Percentiles rank a stretch among this genome's conserved stretches.
These are phyloP conservation scores for Phaeosphaeriaceae sp. DNA, from an alignment of 2,329 filamentous ascomycete species.

Conservation along the genomic window DNA sequence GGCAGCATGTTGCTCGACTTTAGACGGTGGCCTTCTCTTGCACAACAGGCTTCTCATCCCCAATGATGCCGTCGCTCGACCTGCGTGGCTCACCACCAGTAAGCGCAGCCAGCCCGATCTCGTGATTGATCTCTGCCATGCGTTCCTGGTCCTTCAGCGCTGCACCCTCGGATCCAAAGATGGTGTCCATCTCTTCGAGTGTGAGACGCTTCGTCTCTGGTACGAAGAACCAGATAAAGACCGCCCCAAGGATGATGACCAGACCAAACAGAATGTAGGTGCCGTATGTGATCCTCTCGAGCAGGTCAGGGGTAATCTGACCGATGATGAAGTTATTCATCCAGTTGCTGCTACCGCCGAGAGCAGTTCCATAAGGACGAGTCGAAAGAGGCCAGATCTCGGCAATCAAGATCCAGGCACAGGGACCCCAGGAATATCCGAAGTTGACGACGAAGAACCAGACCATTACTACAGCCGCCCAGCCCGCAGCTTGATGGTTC, in stretches of 20 bases:
- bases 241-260: constrained; percentile 67
- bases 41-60: constrained; percentile 21
- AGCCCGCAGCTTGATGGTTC: constrained; percentile 67
- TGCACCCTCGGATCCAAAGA: constrained; percentile 71
- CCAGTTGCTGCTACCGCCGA: constrained; percentile 64
- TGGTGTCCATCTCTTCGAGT: constrained; percentile 67
- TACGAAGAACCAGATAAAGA: constrained; percentile 59
- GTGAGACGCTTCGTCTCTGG: constrained; percentile 62
- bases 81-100: constrained; percentile 8
- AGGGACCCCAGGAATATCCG: constrained; percentile 77
- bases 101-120: constrained; percentile 67
- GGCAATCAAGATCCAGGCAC: constrained; percentile 75
- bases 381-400: constrained; percentile 77
- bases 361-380: constrained; percentile 71
- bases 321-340: constrained; percentile 68
- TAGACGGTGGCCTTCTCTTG: neutral
- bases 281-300: constrained; percentile 69
- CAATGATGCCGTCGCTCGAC: constrained; percentile 14
- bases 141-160: constrained; percentile 72
- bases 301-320: constrained; percentile 73
- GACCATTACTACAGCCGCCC: constrained; percentile 72
- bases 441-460: constrained; percentile 80
- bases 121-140: constrained; percentile 74
- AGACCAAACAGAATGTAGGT: constrained; percentile 76
- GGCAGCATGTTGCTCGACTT: neutral